Evolutionary conservation across 73 alveolate genomes (phyloP).

Genomic region (Tetrahymena borealis): DNA sequence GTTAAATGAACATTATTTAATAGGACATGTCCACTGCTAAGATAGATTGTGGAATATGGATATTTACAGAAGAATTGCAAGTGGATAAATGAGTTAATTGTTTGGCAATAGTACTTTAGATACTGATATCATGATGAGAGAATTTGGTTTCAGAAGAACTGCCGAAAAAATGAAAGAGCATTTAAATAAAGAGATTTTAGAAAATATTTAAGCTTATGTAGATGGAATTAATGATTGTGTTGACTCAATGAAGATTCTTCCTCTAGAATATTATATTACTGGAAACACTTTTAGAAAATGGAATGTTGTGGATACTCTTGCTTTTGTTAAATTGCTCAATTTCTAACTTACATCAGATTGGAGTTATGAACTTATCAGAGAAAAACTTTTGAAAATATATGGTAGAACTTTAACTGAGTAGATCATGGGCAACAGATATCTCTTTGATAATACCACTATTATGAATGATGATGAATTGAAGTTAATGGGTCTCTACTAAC

Average conservation of each 20-base stretch:
- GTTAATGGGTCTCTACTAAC: not conserved
- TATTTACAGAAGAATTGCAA: conserved; percentile 21
- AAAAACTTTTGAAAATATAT: conserved; percentile 17
- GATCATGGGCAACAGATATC: conserved; percentile 15
- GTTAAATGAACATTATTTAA: not conserved
- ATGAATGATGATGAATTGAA: conserved; percentile 5
- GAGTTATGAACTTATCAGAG: conserved; percentile 44
- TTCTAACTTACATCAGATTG: conserved; percentile 3
- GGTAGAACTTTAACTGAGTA: conserved; percentile 13
- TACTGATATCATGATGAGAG: conserved; percentile 15
- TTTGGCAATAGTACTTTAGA: conserved; percentile 16
- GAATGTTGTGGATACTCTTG: conserved; percentile 8
- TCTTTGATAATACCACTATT: not conserved
- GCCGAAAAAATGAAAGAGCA: conserved; percentile 12
- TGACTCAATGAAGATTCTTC: conserved; percentile 8
- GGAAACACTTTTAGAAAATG: conserved; percentile 12
- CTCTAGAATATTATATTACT: conserved; percentile 13
- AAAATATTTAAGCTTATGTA: conserved; percentile 9
- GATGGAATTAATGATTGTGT: conserved; percentile 44
- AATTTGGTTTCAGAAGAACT: conserved; percentile 32
- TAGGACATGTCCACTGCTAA: conserved; percentile 42
- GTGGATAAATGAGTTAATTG: conserved; percentile 34
- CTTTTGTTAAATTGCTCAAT: conserved; percentile 22
- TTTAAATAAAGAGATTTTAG: not conserved
- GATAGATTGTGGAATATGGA: conserved; percentile 43